These are phyloP conservation scores for Trypanosoma theileri DNA, from an alignment of 208 protist species.

Conservation along the genomic window DNA sequence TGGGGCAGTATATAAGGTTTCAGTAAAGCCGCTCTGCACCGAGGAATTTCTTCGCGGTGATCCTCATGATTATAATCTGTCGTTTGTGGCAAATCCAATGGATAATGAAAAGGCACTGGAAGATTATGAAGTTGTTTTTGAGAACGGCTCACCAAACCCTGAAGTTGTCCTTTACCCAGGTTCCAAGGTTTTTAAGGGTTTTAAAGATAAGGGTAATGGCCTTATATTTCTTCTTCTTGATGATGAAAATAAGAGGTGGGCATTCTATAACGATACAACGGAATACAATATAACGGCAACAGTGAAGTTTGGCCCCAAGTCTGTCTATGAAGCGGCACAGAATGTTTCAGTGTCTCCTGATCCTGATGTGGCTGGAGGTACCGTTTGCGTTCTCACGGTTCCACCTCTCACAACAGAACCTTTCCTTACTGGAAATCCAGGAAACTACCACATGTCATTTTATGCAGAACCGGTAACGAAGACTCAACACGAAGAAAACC, in stretches of 20 bases:
- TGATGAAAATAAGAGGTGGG: slow-evolving; percentile 41
- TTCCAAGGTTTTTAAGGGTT: slow-evolving; percentile 67
- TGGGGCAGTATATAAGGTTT: slow-evolving; percentile 45
- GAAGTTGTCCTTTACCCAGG: slow-evolving; percentile 31
- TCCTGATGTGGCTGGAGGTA: slow-evolving; percentile 41
- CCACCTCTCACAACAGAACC: slow-evolving; percentile 49
- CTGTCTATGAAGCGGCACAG: slow-evolving; percentile 36
- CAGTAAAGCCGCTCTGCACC: slow-evolving; percentile 53
- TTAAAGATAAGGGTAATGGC: slow-evolving; percentile 61
- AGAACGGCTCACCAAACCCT: slow-evolving; percentile 53
- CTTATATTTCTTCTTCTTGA: slow-evolving; percentile 60
- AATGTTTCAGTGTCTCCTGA: slow-evolving; percentile 40
- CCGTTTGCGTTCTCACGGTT: slow-evolving; percentile 53
- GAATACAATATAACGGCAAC: slow-evolving; percentile 70
- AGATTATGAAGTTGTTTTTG: slow-evolving; percentile 41
- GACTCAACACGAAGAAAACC: slow-evolving; percentile 41
- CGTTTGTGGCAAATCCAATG: slow-evolving; percentile 66
- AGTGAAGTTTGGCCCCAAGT: slow-evolving; percentile 48
- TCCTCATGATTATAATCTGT: slow-evolving; percentile 47
- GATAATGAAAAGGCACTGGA: slow-evolving; percentile 30
- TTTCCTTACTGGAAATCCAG: slow-evolving; percentile 61
- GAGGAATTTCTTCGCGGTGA: slow-evolving; percentile 63
- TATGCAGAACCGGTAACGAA: slow-evolving; percentile 51
- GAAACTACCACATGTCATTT: slow-evolving; percentile 55
- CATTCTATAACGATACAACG: slow-evolving; percentile 66